A percentile compares a stretch with the other conserved stretches of the same genome.
phyloP scores from a whole-genome alignment of 163 green algal species.

The Volvox carteri region DNA sequence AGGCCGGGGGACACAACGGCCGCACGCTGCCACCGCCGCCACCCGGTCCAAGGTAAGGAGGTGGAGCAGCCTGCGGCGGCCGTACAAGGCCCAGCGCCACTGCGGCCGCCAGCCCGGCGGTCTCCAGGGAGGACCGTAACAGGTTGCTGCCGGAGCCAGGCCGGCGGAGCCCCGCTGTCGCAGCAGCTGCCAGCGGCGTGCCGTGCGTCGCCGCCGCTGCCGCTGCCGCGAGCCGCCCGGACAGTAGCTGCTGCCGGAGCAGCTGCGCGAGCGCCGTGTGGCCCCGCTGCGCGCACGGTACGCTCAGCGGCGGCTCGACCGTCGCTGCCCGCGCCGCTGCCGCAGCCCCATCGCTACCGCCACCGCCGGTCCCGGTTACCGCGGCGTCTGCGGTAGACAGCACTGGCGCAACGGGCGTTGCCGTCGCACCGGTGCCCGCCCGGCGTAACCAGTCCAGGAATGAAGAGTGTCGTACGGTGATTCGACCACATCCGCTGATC shows the following conservation, averaged over 20 bases:
- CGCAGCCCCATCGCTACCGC: not conserved
- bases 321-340: not conserved
- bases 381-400: not conserved
- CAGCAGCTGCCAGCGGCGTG: not conserved
- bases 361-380: not conserved
- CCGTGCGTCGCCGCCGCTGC: too few relatives aligned
- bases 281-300: not conserved
- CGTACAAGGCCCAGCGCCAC: not conserved
- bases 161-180: not conserved
- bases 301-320: not conserved
- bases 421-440: not conserved
- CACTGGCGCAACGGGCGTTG: not conserved
- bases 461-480: constrained; percentile 20
- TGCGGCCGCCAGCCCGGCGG: not conserved
- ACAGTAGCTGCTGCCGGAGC: constrained; percentile 10
- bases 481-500: constrained; percentile 5
- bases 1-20: not conserved
- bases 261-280: constrained; percentile 8
- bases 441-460: constrained; percentile 42
- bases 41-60: not conserved
- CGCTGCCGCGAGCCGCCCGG: not conserved
- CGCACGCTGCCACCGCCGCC: not conserved
- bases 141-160: not conserved
- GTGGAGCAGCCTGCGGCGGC: not conserved
- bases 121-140: not conserved